Conservation (phyloP, 139 green algal species). For the Coccomyxa sp. region DNA sequence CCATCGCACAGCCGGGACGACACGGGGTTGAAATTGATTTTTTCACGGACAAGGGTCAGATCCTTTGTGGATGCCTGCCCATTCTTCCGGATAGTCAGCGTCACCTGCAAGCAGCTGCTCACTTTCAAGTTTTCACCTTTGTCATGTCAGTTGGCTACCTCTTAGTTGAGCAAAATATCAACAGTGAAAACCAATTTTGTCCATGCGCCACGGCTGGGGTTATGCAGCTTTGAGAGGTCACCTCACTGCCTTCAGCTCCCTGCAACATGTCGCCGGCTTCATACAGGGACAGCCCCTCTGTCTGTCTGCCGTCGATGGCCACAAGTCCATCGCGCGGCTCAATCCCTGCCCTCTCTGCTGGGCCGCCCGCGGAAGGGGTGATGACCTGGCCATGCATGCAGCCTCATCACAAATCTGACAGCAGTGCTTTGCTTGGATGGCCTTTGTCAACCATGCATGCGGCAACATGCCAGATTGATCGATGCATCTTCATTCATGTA, state of each 20-base stretch:
- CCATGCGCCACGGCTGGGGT: background rate
- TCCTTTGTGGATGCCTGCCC: background rate
- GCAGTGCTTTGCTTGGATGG: too few species aligned
- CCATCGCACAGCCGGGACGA: conserved; percentile 51
- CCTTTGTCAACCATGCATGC: too few species aligned
- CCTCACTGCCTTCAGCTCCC: conserved; percentile 54
- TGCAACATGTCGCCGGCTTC: conserved; percentile 79
- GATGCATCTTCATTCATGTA: background rate
- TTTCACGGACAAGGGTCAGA: conserved; percentile 37
- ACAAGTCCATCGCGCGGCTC: conserved; percentile 73
- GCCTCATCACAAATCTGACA: background rate
- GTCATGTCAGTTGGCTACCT: too few species aligned
- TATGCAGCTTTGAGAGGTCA: conserved; percentile 8
- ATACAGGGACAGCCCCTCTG: conserved; percentile 74
- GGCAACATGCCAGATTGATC: background rate
- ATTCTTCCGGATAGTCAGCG: background rate
- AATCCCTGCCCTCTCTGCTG: conserved; percentile 82
- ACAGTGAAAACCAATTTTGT: background rate
- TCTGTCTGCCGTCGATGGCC: conserved; percentile 68
- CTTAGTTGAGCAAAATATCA: too few species aligned
- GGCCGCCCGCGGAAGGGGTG: conserved; percentile 69
- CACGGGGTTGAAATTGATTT: conserved; percentile 74
- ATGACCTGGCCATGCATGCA: conserved; percentile 60
- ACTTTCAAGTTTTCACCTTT: background rate
- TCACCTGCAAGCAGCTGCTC: background rate